phyloP scores from a whole-genome alignment of 2,329 filamentous ascomycete species.

The Scytalidium lignicola region DNA sequence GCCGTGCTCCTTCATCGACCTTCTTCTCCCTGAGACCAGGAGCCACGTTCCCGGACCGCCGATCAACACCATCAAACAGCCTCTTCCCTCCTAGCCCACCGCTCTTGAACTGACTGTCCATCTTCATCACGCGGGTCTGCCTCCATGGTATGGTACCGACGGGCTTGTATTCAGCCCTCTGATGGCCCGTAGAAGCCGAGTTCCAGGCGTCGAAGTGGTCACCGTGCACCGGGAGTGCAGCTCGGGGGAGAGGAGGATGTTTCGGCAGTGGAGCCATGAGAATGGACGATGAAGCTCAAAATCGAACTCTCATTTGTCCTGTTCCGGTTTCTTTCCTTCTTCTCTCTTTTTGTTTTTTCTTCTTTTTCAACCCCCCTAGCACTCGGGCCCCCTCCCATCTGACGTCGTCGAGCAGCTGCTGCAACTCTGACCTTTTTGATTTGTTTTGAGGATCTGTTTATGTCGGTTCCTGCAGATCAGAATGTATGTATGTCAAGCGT shows the following conservation, averaged over 20 bases:
- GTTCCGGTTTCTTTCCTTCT: no score
- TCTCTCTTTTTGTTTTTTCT: background rate
- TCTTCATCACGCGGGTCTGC: conserved; percentile 61
- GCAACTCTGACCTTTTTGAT: background rate
- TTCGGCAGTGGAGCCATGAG: conserved; percentile 12
- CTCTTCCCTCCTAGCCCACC: conserved; percentile 53
- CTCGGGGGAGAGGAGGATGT: conserved; percentile 10
- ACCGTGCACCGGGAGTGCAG: conserved; percentile 33
- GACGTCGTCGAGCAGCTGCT: background rate
- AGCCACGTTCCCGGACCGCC: conserved; percentile 44
- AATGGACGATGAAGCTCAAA: no score
- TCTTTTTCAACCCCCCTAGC: background rate
- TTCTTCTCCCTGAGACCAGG: conserved; percentile 34
- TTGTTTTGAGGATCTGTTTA: background rate
- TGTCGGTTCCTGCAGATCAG: background rate
- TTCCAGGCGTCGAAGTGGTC: conserved; percentile 64
- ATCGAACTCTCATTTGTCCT: no score
- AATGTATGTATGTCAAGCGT: background rate
- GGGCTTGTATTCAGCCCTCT: conserved; percentile 64
- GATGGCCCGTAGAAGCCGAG: conserved; percentile 71
- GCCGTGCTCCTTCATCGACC: conserved; percentile 42
- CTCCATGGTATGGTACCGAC: conserved; percentile 66
- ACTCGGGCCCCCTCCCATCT: background rate
- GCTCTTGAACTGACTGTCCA: conserved; percentile 62
- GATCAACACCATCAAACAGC: conserved; percentile 60